Percentiles rank a stretch among this genome's conserved stretches.
These are phyloP conservation scores for Suillus tomentosus DNA, from an alignment of 768 basidiomycete genomes.

Conservation along the genomic window DNA sequence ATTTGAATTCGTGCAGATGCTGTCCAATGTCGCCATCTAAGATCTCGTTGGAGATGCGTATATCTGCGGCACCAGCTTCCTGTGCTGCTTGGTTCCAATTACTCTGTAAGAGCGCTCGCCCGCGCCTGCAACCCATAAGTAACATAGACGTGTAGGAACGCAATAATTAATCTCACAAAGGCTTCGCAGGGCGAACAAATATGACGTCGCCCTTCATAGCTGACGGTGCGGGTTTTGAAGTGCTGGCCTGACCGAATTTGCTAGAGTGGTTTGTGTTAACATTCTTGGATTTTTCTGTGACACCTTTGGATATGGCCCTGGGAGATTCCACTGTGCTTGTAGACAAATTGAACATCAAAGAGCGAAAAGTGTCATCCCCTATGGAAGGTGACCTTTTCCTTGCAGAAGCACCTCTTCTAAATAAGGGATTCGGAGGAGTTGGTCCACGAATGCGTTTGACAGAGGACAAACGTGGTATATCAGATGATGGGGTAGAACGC, in stretches of 20 bases:
- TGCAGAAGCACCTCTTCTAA: background rate
- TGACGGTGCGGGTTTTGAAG: background rate
- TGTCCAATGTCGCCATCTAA: slow-evolving; percentile 42
- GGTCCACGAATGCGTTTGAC: background rate
- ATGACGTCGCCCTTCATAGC: background rate
- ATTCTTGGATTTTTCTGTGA: background rate
- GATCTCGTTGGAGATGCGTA: slow-evolving; percentile 38
- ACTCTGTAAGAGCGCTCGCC: slow-evolving; percentile 29
- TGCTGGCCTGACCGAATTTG: background rate
- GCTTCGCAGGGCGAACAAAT: background rate
- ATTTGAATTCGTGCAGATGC: slow-evolving; percentile 46
- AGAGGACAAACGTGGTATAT: background rate
- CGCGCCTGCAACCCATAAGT: slow-evolving; percentile 10
- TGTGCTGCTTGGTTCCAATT: slow-evolving; percentile 34
- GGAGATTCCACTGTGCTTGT: background rate
- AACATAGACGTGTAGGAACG: background rate
- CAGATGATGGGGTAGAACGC: slow-evolving; percentile 1
- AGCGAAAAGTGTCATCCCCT: slow-evolving; percentile 3
- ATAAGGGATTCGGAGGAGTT: background rate
- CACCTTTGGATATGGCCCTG: background rate
- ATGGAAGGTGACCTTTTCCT: background rate
- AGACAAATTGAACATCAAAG: slow-evolving; percentile 5
- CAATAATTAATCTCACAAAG: background rate
- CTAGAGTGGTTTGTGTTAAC: background rate
- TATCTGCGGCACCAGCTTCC: slow-evolving; percentile 30